These are phyloP conservation scores for Puccinia triticina DNA, from an alignment of 1,284 basidiomycete genomes.

Conservation along the genomic window DNA sequence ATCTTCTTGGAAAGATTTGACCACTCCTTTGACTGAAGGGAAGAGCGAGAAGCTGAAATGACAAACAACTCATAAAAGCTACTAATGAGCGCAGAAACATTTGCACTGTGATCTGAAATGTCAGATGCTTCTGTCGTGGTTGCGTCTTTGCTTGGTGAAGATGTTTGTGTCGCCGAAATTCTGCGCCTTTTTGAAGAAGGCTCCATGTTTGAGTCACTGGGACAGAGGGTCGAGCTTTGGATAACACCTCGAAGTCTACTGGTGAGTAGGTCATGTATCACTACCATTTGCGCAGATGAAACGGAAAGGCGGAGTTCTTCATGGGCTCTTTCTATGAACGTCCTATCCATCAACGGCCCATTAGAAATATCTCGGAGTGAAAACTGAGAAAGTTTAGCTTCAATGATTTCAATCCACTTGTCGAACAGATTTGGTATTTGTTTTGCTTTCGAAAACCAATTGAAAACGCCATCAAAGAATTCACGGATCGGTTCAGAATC, in stretches of 20 bases:
- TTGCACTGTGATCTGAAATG: not conserved
- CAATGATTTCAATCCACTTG: conserved; percentile 19
- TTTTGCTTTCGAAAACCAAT: conserved; percentile 48
- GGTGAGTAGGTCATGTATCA: conserved; percentile 25
- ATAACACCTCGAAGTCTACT: not conserved
- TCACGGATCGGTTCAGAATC: not conserved
- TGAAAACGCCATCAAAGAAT: conserved; percentile 25
- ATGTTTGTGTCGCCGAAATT: not conserved
- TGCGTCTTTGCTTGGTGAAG: conserved; percentile 2
- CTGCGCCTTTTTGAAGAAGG: conserved; percentile 27
- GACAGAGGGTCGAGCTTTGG: not conserved
- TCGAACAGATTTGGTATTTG: conserved; percentile 31
- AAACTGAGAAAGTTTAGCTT: conserved; percentile 3
- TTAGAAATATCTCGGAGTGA: conserved; percentile 17
- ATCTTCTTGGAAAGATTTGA: conserved; percentile 24
- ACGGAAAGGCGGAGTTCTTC: conserved; percentile 38
- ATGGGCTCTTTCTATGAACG: conserved; percentile 13
- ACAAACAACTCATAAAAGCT: conserved; percentile 28
- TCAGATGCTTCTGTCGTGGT: not conserved
- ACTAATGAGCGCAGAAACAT: conserved; percentile 11
- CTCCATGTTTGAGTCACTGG: not conserved
- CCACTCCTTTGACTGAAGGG: conserved; percentile 27
- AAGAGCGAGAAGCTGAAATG: conserved; percentile 37
- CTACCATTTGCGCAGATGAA: conserved; percentile 29
- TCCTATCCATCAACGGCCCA: conserved; percentile 25